Conservation (phyloP, 78 protist genomes). For the Dictyostelium capitatum region DNA sequence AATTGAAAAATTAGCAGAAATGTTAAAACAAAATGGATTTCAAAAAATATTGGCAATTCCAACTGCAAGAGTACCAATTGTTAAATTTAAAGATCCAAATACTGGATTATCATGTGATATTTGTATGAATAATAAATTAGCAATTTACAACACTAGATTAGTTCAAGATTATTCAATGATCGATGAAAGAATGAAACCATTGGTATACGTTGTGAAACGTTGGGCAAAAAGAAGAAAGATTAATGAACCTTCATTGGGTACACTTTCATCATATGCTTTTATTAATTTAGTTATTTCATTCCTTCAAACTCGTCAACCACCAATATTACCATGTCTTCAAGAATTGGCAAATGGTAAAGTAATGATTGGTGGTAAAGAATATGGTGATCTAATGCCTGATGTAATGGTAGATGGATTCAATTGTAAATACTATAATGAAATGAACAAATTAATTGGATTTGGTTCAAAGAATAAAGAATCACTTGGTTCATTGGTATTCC, state of each 20-base stretch:
- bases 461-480: constrained; percentile 50
- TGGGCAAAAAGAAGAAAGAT: constrained; percentile 85
- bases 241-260: constrained; percentile 75
- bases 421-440: constrained; percentile 73
- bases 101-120: constrained; percentile 76
- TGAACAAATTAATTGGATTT: constrained; percentile 47
- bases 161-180: constrained; percentile 65
- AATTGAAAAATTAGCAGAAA: constrained; percentile 45
- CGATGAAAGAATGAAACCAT: constrained; percentile 77
- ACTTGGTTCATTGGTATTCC: constrained; percentile 66
- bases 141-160: constrained; percentile 69
- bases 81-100: constrained; percentile 70
- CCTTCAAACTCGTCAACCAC: constrained; percentile 78
- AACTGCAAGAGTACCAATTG: constrained; percentile 86
- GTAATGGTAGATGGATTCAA: constrained; percentile 80
- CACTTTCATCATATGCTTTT: constrained; percentile 59
- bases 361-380: constrained; percentile 14
- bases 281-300: constrained; percentile 70
- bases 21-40: constrained; percentile 30
- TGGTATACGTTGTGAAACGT: constrained; percentile 79
- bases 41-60: constrained; percentile 72
- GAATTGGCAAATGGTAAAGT: constrained; percentile 44
- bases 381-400: constrained; percentile 45
- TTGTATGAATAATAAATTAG: constrained; percentile 77
- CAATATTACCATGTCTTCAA: constrained; percentile 72